A percentile compares a stretch with the other conserved stretches of the same genome.
Conservation (phyloP, 208 protist genomes). For the Acanthamoeba royreba region DNA sequence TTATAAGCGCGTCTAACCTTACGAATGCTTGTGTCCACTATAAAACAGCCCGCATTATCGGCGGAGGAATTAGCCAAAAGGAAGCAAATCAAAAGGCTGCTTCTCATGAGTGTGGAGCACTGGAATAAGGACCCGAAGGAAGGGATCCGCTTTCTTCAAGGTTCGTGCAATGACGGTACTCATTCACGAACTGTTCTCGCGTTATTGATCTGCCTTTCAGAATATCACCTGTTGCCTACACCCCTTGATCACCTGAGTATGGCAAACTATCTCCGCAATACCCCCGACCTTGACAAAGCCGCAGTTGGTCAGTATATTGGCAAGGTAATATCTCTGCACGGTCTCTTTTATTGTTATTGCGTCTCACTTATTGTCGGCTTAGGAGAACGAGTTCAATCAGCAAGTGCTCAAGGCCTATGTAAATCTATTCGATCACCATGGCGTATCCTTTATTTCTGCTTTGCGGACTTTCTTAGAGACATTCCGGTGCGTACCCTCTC, state of each 20-base stretch:
- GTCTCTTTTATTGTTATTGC: background rate
- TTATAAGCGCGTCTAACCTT: too few relatives aligned
- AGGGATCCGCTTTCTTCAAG: constrained; percentile 23
- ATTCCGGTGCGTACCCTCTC: background rate
- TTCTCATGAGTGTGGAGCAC: background rate
- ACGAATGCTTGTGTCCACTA: too few relatives aligned
- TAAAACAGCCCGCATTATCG: constrained; percentile 31
- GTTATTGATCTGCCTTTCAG: background rate
- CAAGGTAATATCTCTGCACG: background rate
- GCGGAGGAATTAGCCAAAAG: constrained; percentile 20
- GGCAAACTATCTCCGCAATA: background rate
- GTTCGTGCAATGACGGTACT: background rate
- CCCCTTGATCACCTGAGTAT: background rate
- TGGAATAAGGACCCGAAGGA: constrained; percentile 48
- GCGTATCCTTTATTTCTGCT: background rate
- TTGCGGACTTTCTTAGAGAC: constrained; percentile 24
- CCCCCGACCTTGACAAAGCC: constrained; percentile 2
- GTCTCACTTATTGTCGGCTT: background rate
- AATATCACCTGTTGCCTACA: constrained; percentile 23
- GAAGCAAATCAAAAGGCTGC: constrained; percentile 44
- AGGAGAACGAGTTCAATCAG: background rate
- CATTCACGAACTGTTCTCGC: background rate
- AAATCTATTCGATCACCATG: constrained; percentile 1
- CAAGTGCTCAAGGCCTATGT: constrained; percentile 41
- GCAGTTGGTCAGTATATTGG: background rate